Conservation (phyloP, 371 early-diverging fungal genomes). For the Encephalitozoon intestinalis region DNA sequence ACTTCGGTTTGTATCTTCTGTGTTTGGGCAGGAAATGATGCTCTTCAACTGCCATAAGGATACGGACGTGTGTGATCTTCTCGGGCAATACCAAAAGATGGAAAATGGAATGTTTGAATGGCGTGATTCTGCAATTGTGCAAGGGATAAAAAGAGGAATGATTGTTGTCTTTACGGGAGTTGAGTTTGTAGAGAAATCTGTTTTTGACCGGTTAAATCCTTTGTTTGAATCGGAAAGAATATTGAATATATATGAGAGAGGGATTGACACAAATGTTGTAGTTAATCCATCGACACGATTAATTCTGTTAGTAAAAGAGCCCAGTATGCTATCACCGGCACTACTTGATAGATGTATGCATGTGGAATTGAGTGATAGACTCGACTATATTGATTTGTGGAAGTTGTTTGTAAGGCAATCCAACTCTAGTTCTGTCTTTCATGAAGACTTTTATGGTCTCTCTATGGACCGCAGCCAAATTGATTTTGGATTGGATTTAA, state of each 20-base stretch:
- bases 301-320: conserved; percentile 35
- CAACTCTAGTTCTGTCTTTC: neutral
- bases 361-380: conserved; percentile 17
- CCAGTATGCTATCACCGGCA: conserved; percentile 52
- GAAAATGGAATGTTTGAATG: conserved; percentile 33
- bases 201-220: conserved; percentile 56
- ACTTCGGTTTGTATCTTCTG: conserved; percentile 28
- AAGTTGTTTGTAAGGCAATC: conserved; percentile 34
- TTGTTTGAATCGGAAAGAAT: conserved; percentile 52
- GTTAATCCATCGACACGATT: conserved; percentile 19
- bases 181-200: conserved; percentile 50
- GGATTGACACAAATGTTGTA: conserved; percentile 33
- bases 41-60: conserved; percentile 47
- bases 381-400: conserved; percentile 45
- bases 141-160: neutral
- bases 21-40: conserved; percentile 14
- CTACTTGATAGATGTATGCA: conserved; percentile 54
- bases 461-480: neutral
- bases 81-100: conserved; percentile 51
- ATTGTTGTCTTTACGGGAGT: conserved; percentile 44
- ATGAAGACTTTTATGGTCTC: neutral
- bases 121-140: conserved; percentile 39
- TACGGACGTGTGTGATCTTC: conserved; percentile 52
- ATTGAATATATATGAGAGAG: conserved; percentile 48
- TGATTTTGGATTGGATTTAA: neutral